Conservation (phyloP, 352 stramenopile species). For the Thalassiosira hispida region DNA sequence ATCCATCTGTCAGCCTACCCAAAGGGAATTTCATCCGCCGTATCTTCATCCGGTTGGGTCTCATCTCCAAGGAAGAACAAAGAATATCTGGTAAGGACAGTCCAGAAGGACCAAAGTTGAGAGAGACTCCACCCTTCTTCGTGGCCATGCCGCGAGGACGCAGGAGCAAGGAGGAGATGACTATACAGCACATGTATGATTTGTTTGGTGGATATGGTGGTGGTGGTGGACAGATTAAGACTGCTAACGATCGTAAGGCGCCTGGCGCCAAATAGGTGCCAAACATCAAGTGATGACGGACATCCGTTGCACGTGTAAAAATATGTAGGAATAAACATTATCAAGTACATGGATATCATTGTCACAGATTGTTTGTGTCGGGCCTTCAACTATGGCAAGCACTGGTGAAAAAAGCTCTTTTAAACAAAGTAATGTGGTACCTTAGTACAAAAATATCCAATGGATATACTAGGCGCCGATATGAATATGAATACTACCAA, state of each 20-base stretch:
- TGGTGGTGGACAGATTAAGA: constrained; percentile 65
- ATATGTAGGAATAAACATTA: background rate
- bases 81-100: constrained; percentile 25
- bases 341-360: background rate
- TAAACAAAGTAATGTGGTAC: too few species aligned
- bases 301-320: background rate
- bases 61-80: constrained; percentile 46
- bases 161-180: constrained; percentile 61
- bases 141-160: constrained; percentile 62
- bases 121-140: constrained; percentile 62
- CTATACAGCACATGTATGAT: constrained; percentile 72
- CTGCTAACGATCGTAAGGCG: constrained; percentile 68
- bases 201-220: constrained; percentile 62
- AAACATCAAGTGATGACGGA: background rate
- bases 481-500: background rate
- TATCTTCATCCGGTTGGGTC: constrained; percentile 42
- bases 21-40: constrained; percentile 17
- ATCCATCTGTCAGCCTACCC: constrained; percentile 44
- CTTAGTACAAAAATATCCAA: background rate
- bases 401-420: too few species aligned
- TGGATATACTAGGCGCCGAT: background rate
- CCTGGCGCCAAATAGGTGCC: constrained; percentile 54
- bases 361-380: too few species aligned
- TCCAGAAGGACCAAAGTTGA: constrained; percentile 24
- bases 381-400: too few species aligned